Evolutionary conservation across 805 yeast genomes (phyloP), one percentile per base, ranked within the genome.

Genomic region (Sugiyamaella boreocaroliniensis): DNA sequence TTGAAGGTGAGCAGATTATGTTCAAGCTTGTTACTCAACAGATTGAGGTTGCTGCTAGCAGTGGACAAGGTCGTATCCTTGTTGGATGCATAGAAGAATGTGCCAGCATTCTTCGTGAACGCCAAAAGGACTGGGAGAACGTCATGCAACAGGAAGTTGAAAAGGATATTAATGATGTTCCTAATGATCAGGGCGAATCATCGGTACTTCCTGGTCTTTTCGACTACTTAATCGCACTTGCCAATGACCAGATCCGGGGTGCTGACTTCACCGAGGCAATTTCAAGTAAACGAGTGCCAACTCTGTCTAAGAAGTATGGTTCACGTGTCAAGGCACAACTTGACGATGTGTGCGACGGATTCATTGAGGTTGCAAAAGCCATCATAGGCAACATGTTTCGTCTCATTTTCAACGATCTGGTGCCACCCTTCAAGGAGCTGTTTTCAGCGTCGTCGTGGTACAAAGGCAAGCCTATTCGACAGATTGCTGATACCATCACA

Each of bases 1-100:
- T 89, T 51, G 88, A 88, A 51, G 93, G 89, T 51, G 85, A 89
- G 50, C 84, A 82, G 55, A 83, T 85, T 4, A 83, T 89, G 29
- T 82, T 86, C 65, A 81, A 86, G 56, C 85, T 89, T 83, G 80
- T 89, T 53, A 82, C 84, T n/a, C 96, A 89, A 64, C 96, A 89
- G 66, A 83, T 88, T 14, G 95, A 86, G 56, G 90, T 86, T 6
- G 93, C 95, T 0, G 86, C 89, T 0, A 90, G 85, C 32, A 81
- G 92, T 2, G 87, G 88, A 2, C 89, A 86, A 67, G 88, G 89
- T 6, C 78, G 83, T 57, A 85, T 89, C 26, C 72, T 89, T 34
- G 82, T 83, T 11, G 93, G 92, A 20, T 93, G 88, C 11, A 79
- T 89, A 14, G 82, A 78, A 49, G 81, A 83, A 54, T 86, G 89